A percentile compares a stretch with the other conserved stretches of the same genome.
Conservation (phyloP, 2,329 filamentous ascomycete genomes). For the Cyphellophora europaea region DNA sequence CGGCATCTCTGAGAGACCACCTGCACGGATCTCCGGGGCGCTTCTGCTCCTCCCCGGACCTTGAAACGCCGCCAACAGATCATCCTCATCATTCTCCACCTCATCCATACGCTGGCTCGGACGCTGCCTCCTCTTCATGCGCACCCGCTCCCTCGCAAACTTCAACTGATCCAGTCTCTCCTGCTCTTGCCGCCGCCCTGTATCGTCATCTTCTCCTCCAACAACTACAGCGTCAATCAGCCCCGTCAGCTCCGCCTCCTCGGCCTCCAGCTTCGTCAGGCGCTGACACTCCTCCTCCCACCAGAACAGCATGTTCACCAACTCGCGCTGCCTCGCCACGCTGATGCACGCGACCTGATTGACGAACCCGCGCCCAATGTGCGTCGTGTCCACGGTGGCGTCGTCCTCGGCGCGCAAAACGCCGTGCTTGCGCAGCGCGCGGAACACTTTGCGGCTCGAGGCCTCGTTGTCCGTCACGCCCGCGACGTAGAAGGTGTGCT, state of each 20-base stretch:
- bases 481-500: slow-evolving; percentile 12
- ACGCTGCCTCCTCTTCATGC: slow-evolving; percentile 15
- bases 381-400: slow-evolving; percentile 9
- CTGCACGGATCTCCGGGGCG: no score
- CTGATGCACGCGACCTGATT: slow-evolving; percentile 12
- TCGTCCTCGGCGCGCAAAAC: slow-evolving; percentile 6
- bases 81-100: slow-evolving; percentile 12
- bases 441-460: slow-evolving; percentile 8
- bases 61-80: slow-evolving; percentile 11
- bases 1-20: no score
- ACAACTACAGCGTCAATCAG: slow-evolving; percentile 5
- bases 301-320: slow-evolving; percentile 15
- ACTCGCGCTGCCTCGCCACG: slow-evolving; percentile 8
- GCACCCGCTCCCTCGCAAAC: slow-evolving; percentile 13
- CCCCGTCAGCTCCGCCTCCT: slow-evolving; percentile 10
- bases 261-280: slow-evolving; percentile 11
- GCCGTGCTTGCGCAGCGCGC: slow-evolving; percentile 7
- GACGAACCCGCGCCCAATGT: slow-evolving; percentile 11
- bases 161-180: slow-evolving; percentile 10
- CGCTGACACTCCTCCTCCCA: slow-evolving; percentile 17
- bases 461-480: slow-evolving; percentile 11
- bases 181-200: slow-evolving; percentile 2
- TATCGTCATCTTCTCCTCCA: slow-evolving; percentile 1
- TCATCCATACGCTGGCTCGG: slow-evolving; percentile 11
- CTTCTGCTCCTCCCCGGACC: slow-evolving; percentile 10